Evolutionary conservation across 179 eudicot species (phyloP).

Genomic region (Monotropa hypopitys): DNA sequence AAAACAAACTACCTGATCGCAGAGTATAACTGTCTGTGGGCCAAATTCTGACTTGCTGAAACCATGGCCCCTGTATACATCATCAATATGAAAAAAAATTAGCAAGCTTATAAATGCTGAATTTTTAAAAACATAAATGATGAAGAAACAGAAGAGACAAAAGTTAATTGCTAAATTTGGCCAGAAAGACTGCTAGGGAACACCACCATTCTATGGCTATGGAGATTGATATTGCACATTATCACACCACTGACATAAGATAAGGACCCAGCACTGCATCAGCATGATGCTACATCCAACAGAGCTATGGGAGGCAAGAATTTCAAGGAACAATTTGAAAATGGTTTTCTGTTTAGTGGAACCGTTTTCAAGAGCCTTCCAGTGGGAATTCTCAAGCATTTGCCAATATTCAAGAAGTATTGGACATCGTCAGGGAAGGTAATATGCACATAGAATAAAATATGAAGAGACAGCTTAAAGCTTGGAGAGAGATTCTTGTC

Average conservation of each 20-base stretch:
- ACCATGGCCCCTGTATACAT: conserved; percentile 48
- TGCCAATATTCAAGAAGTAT: background rate
- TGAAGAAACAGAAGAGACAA: background rate
- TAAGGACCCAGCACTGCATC: background rate
- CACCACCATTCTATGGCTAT: background rate
- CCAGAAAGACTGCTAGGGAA: background rate
- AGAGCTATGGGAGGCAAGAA: background rate
- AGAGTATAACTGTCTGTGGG: conserved; percentile 72
- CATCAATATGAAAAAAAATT: background rate
- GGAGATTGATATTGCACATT: background rate
- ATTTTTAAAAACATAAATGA: background rate
- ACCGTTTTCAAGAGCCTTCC: background rate
- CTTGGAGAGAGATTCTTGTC: background rate
- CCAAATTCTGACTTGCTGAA: conserved; percentile 81
- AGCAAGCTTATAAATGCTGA: background rate
- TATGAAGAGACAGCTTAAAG: background rate
- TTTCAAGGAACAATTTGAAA: background rate
- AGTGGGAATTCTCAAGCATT: background rate
- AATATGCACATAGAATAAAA: background rate
- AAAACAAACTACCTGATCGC: conserved; percentile 66
- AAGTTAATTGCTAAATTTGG: background rate
- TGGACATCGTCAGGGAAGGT: background rate
- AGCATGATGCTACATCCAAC: conserved; percentile 2
- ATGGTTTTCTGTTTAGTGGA: background rate
- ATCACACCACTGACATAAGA: background rate